A percentile compares a stretch with the other conserved stretches of the same genome.
phyloP scores from a whole-genome alignment of 2,329 filamentous ascomycete genomes.

The Aplosporella prunicola region DNA sequence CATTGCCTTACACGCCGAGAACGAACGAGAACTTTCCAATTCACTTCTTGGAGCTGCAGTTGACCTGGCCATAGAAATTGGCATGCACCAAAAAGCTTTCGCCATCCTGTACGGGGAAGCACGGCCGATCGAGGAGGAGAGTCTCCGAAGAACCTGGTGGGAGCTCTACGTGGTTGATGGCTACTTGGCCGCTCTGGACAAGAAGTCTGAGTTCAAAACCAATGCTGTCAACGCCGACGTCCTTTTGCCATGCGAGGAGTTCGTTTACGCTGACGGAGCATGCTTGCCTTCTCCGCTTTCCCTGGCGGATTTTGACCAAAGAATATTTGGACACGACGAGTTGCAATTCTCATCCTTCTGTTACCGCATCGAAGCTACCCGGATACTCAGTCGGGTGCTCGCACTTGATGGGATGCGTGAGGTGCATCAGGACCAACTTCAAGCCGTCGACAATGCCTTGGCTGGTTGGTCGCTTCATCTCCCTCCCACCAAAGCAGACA shows the following conservation, averaged over 20 bases:
- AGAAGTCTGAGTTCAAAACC: slow-evolving; percentile 59
- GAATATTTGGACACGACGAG: slow-evolving; percentile 62
- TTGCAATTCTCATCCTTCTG: slow-evolving; percentile 72
- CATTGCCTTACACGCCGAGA: too few species aligned
- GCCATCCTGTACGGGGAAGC: slow-evolving; percentile 54
- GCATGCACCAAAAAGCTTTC: slow-evolving; percentile 62
- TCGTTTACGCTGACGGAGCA: slow-evolving; percentile 44
- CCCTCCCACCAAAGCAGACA: slow-evolving; percentile 59
- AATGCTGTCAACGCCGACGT: slow-evolving; percentile 60
- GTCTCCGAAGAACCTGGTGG: slow-evolving; percentile 88
- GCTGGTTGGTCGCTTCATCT: slow-evolving; percentile 74
- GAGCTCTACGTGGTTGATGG: slow-evolving; percentile 72
- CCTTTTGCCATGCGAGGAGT: slow-evolving; percentile 71
- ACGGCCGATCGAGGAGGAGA: slow-evolving; percentile 65
- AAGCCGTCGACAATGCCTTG: slow-evolving; percentile 51
- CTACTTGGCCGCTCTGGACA: slow-evolving; percentile 72
- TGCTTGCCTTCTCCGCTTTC: slow-evolving; percentile 32
- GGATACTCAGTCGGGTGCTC: slow-evolving; percentile 71
- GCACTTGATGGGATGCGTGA: slow-evolving; percentile 30
- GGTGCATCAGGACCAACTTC: slow-evolving; percentile 38
- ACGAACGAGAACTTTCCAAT: too few species aligned
- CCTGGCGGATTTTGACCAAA: slow-evolving; percentile 66
- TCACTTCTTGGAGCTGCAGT: too few species aligned
- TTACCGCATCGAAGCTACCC: slow-evolving; percentile 72
- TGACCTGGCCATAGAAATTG: slow-evolving; percentile 63